Evolutionary conservation across 2,329 filamentous ascomycete species (phyloP), one percentile per base, ranked within the genome.

Genomic region (Zymoseptoria passerinii): DNA sequence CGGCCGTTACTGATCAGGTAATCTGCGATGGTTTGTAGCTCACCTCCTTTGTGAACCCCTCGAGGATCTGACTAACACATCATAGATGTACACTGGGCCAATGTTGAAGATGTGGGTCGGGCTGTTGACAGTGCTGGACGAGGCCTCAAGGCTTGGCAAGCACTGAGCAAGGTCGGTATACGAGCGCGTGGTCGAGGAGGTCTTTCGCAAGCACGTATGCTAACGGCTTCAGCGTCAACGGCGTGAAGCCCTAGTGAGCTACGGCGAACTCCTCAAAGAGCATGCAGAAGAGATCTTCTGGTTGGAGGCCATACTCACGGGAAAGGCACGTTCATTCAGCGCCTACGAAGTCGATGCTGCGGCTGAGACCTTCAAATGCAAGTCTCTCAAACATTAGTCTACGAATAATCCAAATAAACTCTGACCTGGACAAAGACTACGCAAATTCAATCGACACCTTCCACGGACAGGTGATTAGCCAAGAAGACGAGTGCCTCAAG

Each of bases 111-210:
- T 55, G 60, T 61, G 6, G 60, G 59, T 20, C 19, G 23, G 28
- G 60, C 60, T 20, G 60, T 73, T 40, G 81, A 82, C 63, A 71
- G 68, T 18, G 78, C 67, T 5, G 73, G 77, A 8, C 74, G 44
- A n/a, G 60, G 40, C 18, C 40, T 48, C 40, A 48, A 48, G 40
- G 40, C 40, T 5, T 48, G 40, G 40, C 40, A 48, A 48, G 40
- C 40, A 13, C 23, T 23, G 23, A 23, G 23, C 23, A 23, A 23
- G 23, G 23, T 23, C 23, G 23, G 23, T 23, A 23, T 4, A 23
- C 23, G 23, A 23, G 23, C 23, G 2, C 23, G 23, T 4, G 2
- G 4, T 23, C 23, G 23, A 23, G 2, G 2, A 4, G 4, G 23
- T 23, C 23, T 18, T 3, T 5, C 6, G 40, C 40, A 48, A 48